Evolutionary conservation across 2,329 filamentous ascomycete genomes (phyloP).

Genomic region (Lomentospora prolificans): DNA sequence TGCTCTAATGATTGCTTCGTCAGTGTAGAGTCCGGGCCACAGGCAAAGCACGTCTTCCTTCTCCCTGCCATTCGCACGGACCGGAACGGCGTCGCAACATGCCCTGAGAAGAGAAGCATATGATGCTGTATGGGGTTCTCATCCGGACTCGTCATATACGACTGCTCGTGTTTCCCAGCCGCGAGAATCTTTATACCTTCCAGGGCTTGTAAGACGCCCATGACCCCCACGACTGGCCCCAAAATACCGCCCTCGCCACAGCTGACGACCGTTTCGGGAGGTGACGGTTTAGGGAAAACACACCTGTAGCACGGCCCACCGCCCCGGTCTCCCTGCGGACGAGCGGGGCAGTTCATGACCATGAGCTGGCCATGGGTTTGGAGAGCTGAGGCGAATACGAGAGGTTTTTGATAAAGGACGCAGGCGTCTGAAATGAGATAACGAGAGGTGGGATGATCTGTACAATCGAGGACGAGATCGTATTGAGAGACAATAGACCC

Average conservation of each 20-base stretch:
- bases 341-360: slow-evolving; percentile 72
- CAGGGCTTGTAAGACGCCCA: slow-evolving; percentile 86
- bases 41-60: slow-evolving; percentile 65
- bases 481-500: slow-evolving; percentile 57
- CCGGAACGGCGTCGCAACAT: slow-evolving; percentile 47
- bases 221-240: slow-evolving; percentile 82
- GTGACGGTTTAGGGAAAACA: slow-evolving; percentile 80
- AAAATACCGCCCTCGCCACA: slow-evolving; percentile 91
- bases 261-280: slow-evolving; percentile 68
- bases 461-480: slow-evolving; percentile 86
- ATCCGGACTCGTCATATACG: neutral
- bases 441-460: slow-evolving; percentile 81
- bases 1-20: slow-evolving; percentile 50
- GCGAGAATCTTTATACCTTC: slow-evolving; percentile 80
- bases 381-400: slow-evolving; percentile 84
- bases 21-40: slow-evolving; percentile 53
- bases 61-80: slow-evolving; percentile 64
- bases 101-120: slow-evolving; percentile 40
- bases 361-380: slow-evolving; percentile 85
- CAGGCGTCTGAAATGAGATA: slow-evolving; percentile 90
- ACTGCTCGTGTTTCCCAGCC: slow-evolving; percentile 18
- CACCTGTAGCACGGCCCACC: slow-evolving; percentile 90
- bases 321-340: slow-evolving; percentile 37
- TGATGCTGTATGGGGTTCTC: slow-evolving; percentile 17
- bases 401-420: slow-evolving; percentile 65